Conservation (phyloP, 1,139 yeast genomes). For the Geotrichum aggregatum region DNA sequence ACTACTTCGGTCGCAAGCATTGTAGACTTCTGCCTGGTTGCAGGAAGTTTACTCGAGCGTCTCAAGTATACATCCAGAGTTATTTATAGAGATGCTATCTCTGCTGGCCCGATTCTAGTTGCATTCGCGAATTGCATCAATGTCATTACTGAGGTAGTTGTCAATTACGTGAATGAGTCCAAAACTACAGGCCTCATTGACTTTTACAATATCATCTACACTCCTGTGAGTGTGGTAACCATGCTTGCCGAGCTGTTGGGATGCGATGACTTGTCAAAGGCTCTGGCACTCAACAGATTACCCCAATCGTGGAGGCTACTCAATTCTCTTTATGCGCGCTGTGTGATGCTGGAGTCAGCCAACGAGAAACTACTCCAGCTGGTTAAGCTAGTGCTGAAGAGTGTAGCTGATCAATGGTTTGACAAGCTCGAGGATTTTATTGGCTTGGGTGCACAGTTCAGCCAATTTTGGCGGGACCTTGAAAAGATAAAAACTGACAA, state of each 20-base stretch:
- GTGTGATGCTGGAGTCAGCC: conserved; percentile 26
- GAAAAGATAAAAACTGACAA: conserved; percentile 12
- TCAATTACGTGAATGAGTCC: conserved; percentile 22
- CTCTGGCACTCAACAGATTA: conserved; percentile 27
- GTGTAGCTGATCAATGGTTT: conserved; percentile 31
- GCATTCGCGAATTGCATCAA: conserved; percentile 34
- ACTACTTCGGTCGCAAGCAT: conserved; percentile 22
- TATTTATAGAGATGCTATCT: conserved; percentile 20
- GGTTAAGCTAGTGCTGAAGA: conserved; percentile 25
- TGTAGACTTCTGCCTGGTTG: conserved; percentile 24
- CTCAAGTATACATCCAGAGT: conserved; percentile 27
- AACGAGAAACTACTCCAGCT: conserved; percentile 25
- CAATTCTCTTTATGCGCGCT: conserved; percentile 29
- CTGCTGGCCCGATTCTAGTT: conserved; percentile 28
- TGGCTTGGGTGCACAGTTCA: conserved; percentile 25
- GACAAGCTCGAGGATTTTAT: conserved; percentile 25
- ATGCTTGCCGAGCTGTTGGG: conserved; percentile 34
- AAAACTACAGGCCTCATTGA: conserved; percentile 18
- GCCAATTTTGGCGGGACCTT: conserved; percentile 12
- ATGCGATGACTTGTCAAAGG: conserved; percentile 30
- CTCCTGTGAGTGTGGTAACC: conserved; percentile 26
- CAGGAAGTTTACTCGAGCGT: conserved; percentile 33
- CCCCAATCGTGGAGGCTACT: conserved; percentile 31
- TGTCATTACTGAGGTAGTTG: conserved; percentile 22
- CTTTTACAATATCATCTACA: conserved; percentile 23